Evolutionary conservation across 257 asterid genomes (phyloP), one percentile per base, ranked within the genome.

Genomic region (Lycium barbarum): DNA sequence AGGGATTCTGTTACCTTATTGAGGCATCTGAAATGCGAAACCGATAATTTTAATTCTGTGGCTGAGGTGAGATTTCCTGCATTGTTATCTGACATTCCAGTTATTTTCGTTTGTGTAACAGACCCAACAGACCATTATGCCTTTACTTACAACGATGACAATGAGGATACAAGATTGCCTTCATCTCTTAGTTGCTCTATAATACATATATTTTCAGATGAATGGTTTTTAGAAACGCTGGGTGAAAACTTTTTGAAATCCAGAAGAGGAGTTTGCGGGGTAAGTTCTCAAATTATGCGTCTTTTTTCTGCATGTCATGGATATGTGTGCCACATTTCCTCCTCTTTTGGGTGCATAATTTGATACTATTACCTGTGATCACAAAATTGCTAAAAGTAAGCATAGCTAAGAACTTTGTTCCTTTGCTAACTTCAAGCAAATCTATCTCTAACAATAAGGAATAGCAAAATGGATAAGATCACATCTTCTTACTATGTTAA

Each of bases 161-260:
- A 15, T 3, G 22, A 36, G 36, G 76, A 36, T 36, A 36, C 12
- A 7, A 15, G 51, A 14, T 68, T 68, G 36, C 76, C 51, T 15
- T 36, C 76, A 68, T 36, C 76, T 1, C 22, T 36, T 68, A 68
- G 22, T 36, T 36, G 51, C 51, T 68, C 76, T 15, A 68, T 68
- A 68, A 15, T 14, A 36, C 51, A 36, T 15, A 68, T 68, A 68
- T 68, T 68, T 68, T 68, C 76, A 68, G 76, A 68, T 68, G 76
- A 68, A 1, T 68, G 76, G 76, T 68, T 68, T 36, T 36, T 36
- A 43, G 76, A 68, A 68, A 38, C n/a, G 45, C 9, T 68, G 13
- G 26, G 76, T 68, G 76, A 68, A 15, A 36, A 7, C 1, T 36
- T 6, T 68, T 68, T 68, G 76, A 36, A 36, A 36, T 18, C 51